Conservation (phyloP, 192 early-diverging fungal species). For the Chytriomyces confervae region DNA sequence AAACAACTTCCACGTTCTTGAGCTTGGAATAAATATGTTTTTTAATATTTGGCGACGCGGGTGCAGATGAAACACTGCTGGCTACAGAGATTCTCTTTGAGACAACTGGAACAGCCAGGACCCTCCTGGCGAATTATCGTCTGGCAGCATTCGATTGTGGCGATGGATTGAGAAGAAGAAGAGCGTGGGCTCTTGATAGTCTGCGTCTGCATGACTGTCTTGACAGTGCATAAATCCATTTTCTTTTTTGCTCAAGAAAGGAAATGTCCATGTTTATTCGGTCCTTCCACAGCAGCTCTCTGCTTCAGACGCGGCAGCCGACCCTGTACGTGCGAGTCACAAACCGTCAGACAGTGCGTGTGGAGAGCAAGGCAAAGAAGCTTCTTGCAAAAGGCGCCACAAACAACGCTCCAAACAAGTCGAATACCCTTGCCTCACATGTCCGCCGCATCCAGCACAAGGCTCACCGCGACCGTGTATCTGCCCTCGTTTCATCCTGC, state of each 20-base stretch:
- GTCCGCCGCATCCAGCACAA: not conserved
- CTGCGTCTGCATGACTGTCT: not conserved
- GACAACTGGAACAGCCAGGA: not conserved
- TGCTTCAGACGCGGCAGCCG: not conserved
- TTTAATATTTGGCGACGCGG: too few relatives aligned
- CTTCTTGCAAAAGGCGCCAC: not conserved
- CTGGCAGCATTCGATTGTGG: not conserved
- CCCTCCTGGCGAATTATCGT: not conserved
- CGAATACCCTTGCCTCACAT: not conserved
- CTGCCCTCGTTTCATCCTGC: not conserved
- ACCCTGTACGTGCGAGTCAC: slow-evolving; percentile 14
- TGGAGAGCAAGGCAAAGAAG: slow-evolving; percentile 7
- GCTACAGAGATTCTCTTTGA: not conserved
- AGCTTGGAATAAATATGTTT: slow-evolving; percentile 3
- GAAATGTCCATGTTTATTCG: not conserved
- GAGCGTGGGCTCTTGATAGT: not conserved
- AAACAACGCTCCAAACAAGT: not conserved
- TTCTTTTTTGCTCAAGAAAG: not conserved
- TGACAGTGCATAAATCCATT: not conserved
- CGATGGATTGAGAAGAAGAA: not conserved
- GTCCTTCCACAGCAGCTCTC: not conserved
- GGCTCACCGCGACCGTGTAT: not conserved
- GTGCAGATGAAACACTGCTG: not conserved
- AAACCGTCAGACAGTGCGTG: slow-evolving; percentile 7
- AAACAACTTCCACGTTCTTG: not conserved